Conservation (phyloP, 1,139 yeast species). For the Taphrina confusa region DNA sequence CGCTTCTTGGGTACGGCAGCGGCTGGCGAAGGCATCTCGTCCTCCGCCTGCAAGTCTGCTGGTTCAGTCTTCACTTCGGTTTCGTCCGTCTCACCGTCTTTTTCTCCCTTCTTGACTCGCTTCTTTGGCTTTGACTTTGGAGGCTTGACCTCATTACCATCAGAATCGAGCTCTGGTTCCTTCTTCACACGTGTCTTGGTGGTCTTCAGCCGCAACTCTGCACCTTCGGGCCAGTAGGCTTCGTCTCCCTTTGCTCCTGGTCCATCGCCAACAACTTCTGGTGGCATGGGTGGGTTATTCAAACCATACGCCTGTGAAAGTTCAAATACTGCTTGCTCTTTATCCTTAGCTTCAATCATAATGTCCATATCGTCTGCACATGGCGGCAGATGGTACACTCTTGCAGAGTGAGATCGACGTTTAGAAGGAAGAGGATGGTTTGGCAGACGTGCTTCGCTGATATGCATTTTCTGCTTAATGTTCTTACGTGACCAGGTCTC, state of each 20-base stretch:
- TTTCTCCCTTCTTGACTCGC: slow-evolving; percentile 25
- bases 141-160: slow-evolving; percentile 28
- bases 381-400: slow-evolving; percentile 36
- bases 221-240: slow-evolving; percentile 34
- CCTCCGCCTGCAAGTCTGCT: background rate
- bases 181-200: slow-evolving; percentile 33
- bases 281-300: slow-evolving; percentile 28
- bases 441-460: slow-evolving; percentile 45
- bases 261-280: slow-evolving; percentile 31
- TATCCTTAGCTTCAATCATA: slow-evolving; percentile 46
- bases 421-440: slow-evolving; percentile 24
- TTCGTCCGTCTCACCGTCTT: background rate
- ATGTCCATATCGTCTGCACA: slow-evolving; percentile 46
- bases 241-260: slow-evolving; percentile 34
- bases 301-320: slow-evolving; percentile 20
- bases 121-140: slow-evolving; percentile 13
- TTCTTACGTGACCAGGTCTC: slow-evolving; percentile 64
- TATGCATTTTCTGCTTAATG: slow-evolving; percentile 47
- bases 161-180: slow-evolving; percentile 31
- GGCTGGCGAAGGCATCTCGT: background rate
- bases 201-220: slow-evolving; percentile 20
- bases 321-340: slow-evolving; percentile 60
- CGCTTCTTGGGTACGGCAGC: background rate
- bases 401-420: slow-evolving; percentile 35
- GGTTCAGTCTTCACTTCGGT: slow-evolving; percentile 1